Conservation (phyloP, 352 stramenopile species). For the Globisporangium okanoganense region DNA sequence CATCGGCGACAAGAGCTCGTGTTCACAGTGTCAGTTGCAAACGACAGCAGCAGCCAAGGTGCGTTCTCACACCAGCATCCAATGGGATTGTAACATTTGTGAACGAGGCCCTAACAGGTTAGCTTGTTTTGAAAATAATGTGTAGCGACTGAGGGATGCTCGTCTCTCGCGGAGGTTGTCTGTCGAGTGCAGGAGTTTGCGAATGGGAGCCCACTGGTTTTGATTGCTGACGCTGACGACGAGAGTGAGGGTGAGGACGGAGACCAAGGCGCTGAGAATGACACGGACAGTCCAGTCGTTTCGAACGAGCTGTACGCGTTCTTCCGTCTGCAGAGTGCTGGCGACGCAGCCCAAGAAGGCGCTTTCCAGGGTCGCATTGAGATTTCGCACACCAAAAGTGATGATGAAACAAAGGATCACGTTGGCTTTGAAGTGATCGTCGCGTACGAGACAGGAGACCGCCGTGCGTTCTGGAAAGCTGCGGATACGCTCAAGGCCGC, state of each 20-base stretch:
- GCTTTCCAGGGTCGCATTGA: slow-evolving; percentile 31
- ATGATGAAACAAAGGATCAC: background rate
- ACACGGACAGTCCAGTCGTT: background rate
- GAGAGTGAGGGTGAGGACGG: slow-evolving; percentile 6
- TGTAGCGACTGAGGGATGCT: slow-evolving; percentile 30
- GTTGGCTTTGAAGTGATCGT: slow-evolving; percentile 35
- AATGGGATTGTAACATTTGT: background rate
- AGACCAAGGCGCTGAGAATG: background rate
- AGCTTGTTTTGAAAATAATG: background rate
- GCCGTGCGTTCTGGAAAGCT: slow-evolving; percentile 62
- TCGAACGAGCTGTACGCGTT: slow-evolving; percentile 4
- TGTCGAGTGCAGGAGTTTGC: slow-evolving; percentile 41
- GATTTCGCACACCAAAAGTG: slow-evolving; percentile 15
- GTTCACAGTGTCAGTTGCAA: slow-evolving; percentile 39
- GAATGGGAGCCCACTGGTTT: slow-evolving; percentile 13
- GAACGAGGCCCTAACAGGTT: background rate
- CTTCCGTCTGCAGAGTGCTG: slow-evolving; percentile 7
- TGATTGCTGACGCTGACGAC: slow-evolving; percentile 4
- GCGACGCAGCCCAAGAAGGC: background rate
- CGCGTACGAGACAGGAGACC: slow-evolving; percentile 45
- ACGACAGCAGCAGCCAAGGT: slow-evolving; percentile 6
- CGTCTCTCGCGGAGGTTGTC: slow-evolving; percentile 34
- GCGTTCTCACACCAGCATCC: background rate
- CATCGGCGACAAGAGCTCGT: slow-evolving; percentile 47
- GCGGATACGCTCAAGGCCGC: slow-evolving; percentile 55